phyloP scores from a whole-genome alignment of 495 filamentous ascomycete genomes.

The Penicillium daleae region DNA sequence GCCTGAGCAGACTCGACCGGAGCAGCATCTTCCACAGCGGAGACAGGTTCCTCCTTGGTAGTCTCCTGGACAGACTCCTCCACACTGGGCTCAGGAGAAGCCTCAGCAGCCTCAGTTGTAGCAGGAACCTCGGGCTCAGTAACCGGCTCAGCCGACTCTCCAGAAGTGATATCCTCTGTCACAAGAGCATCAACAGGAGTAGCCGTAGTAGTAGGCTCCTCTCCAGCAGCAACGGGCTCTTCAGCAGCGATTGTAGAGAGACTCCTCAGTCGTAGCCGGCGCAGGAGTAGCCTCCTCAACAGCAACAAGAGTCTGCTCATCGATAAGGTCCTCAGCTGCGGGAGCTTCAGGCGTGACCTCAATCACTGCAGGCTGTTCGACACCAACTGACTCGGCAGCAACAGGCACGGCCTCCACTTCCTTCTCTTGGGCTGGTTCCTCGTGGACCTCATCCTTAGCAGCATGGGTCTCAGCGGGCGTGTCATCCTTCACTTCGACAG shows the following conservation, averaged over 20 bases:
- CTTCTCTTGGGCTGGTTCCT: conserved; percentile 3
- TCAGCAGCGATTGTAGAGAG: conserved; percentile 1
- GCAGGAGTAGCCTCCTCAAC: neutral
- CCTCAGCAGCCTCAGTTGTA: neutral
- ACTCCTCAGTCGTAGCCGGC: conserved; percentile 7
- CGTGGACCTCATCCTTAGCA: neutral
- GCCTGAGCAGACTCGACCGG: conserved; percentile 4
- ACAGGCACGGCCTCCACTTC: neutral
- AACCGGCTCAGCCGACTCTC: neutral
- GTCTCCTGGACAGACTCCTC: neutral
- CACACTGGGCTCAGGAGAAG: neutral
- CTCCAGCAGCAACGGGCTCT: conserved; percentile 5
- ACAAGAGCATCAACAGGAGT: neutral
- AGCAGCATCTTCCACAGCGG: conserved; percentile 10
- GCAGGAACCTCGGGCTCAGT: neutral
- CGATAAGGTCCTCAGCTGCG: neutral
- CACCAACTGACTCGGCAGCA: neutral
- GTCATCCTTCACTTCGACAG: neutral
- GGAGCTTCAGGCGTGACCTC: conserved; percentile 7
- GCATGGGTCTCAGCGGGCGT: conserved; percentile 7
- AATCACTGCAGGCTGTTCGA: conserved; percentile 13
- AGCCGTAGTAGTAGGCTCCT: conserved; percentile 7
- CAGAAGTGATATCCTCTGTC: neutral
- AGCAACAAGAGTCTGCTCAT: neutral
- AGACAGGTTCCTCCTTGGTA: conserved; percentile 4